Evolutionary conservation across 768 basidiomycete genomes (phyloP), one percentile per base, ranked within the genome.

Genomic region (Pisolithus orientalis): DNA sequence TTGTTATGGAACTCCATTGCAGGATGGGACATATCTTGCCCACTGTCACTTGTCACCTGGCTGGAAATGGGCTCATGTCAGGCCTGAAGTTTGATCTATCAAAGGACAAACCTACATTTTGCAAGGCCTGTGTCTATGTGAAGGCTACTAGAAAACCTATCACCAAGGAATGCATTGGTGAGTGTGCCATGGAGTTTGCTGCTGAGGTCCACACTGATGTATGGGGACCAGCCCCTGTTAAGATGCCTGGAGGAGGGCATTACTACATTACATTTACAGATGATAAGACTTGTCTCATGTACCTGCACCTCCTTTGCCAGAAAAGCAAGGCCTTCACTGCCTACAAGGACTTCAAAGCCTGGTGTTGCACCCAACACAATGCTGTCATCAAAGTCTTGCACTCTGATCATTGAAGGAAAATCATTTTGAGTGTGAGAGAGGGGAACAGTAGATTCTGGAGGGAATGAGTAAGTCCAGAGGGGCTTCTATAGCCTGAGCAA

Each of bases 121-220:
- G 21, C 2, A 2, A 21, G 2, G 21, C 21, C 21, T 21, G 21
- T 21, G 21, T 21, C 21, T 21, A 21, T 21, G 21, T 2, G 2
- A 21, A 21, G 21, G 21, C 21, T 21, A 21, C 21, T 2, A 21
- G 21, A 21, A 21, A 21, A 21, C 21, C 21, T 21, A 21, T 21
- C 21, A 21, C 21, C 21, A 21, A 21, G n/a, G 51, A 65, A 24
- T 57, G 72, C 3, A 63, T 61, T n/a, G 70, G 71, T 0, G 2
- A 21, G 21, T 2, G 2, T 21, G 21, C 21, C 21, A 21, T 21
- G 21, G 21, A 21, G 21, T 21, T 21, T 21, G 21, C 21, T 21
- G 21, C 37, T 74, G 3, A 39, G 55, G 14, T 52, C 71, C 28
- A 53, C 63, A 9, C 16, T 27, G 0, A 21, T 45, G 1, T 46